phyloP scores from a whole-genome alignment of 805 yeast genomes.

The Ogataea corticis region DNA sequence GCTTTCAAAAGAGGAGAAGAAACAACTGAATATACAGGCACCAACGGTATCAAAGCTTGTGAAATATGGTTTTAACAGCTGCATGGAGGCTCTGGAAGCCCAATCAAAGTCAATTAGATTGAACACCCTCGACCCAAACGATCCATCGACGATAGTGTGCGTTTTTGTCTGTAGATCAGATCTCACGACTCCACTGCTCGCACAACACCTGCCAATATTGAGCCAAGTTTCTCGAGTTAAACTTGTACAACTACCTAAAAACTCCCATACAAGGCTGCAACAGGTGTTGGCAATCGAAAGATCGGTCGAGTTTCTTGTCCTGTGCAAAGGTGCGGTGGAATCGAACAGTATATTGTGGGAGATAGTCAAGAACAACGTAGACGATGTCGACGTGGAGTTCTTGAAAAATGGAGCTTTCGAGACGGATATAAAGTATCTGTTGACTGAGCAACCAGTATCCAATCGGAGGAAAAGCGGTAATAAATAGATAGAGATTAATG shows the following conservation, averaged over 20 bases:
- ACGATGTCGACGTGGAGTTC: conserved; percentile 28
- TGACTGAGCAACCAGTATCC: conserved; percentile 47
- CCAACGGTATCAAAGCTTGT: conserved; percentile 33
- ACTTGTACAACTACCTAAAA: conserved; percentile 60
- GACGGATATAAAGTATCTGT: conserved; percentile 40
- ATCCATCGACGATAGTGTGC: conserved; percentile 33
- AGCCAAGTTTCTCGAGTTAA: conserved; percentile 54
- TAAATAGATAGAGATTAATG: not conserved
- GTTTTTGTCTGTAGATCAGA: conserved; percentile 58
- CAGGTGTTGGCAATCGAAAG: conserved; percentile 15
- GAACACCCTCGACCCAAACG: conserved; percentile 10
- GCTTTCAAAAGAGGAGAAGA: conserved; percentile 28
- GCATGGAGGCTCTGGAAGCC: conserved; percentile 47
- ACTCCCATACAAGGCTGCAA: conserved; percentile 27
- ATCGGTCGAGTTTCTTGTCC: conserved; percentile 21
- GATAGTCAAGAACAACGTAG: conserved; percentile 22
- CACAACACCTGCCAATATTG: conserved; percentile 59
- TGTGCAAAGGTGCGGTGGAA: conserved; percentile 17
- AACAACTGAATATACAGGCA: conserved; percentile 18
- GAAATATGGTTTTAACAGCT: conserved; percentile 56
- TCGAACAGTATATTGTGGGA: conserved; percentile 14
- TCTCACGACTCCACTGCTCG: conserved; percentile 44
- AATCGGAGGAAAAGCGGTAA: conserved; percentile 23
- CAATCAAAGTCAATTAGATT: conserved; percentile 37
- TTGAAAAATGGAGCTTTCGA: conserved; percentile 22